Base-by-base conservation (phyloP, 768 basidiomycete species). In the Kwoniella sp. region DNA sequence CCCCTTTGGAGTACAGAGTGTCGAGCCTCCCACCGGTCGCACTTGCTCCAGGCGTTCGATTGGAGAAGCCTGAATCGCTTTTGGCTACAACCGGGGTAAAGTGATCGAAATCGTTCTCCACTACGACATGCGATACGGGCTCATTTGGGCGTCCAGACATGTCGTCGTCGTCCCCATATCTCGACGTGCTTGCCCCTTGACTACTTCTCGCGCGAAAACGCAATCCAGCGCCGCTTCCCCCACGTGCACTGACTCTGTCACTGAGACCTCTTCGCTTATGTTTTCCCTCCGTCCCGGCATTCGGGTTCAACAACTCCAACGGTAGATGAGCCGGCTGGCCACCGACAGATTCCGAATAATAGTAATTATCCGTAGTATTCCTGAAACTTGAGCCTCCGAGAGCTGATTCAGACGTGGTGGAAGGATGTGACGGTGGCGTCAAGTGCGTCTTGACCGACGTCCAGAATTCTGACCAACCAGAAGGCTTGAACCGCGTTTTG, bases 331-430 rank as follows among this genome's bases (percentile, higher is more conserved):
- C 52, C 23, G 53, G 58, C 17, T 28, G 45, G n/a, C 57, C 64
- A 38, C 31, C 22, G 29, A 61, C 47, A 8, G 67, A 61, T 12
- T 65, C 63, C 48, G 31, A 37, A 20, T 63, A 52, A 65, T 62
- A 71, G 20, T 62, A 71, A 12, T 58, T 60, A 34, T 74, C 71
- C 25, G 66, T 73, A 38, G 65, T 55, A 55, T 70, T 68, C 15
- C 65, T 54, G 34, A 69, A 68, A 28, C 57, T 63, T 11, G 55
- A 61, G 34, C 63, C 73, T 23, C 62, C 73, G n/a, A 69, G 55
- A 25, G 69, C 77, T 2, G 75, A 74, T 64, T 77, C 73, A 0
- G 79, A 80, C 0, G 77, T 77, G n/a, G 77, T 78, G 1, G 77
- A 79, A 20, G 79, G 79, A 67, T 80, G 79, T 9, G 77, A 74